These are phyloP conservation scores for Hibiscus trionum DNA, from an alignment of 345 rosid species.

Conservation along the genomic window DNA sequence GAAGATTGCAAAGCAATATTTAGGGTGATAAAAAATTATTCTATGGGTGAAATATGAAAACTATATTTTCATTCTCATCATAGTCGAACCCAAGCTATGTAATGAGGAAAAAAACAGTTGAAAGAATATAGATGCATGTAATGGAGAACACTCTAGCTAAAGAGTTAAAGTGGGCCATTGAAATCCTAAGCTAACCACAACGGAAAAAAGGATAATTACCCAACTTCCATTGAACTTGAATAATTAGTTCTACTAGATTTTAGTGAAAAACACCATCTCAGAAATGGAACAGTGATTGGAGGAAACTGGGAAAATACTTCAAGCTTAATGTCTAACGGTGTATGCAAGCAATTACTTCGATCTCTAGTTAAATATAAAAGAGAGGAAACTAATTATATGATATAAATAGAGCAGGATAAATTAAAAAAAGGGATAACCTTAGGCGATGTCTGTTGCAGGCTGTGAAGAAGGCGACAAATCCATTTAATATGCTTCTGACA, in stretches of 20 bases:
- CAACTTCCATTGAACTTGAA: not conserved
- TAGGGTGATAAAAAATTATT: too few species aligned
- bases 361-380: not conserved
- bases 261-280: not conserved
- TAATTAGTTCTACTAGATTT: not conserved
- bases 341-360: not conserved
- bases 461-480: constrained; percentile 77
- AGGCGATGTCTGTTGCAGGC: constrained; percentile 98
- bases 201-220: too few species aligned
- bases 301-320: not conserved
- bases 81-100: not conserved
- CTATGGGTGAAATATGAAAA: too few species aligned
- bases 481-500: constrained; percentile 78
- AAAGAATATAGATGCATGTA: not conserved
- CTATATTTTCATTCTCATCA: not conserved
- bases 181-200: too few species aligned
- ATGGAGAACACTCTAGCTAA: not conserved
- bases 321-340: not conserved
- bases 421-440: constrained; percentile 39
- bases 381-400: not conserved
- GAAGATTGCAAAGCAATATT: constrained; percentile 3
- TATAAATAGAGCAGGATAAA: not conserved
- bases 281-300: not conserved
- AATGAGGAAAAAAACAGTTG: not conserved
- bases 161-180: not conserved